phyloP scores from a whole-genome alignment of 176 grass and related monocot genomes.

The Pharus latifolius region DNA sequence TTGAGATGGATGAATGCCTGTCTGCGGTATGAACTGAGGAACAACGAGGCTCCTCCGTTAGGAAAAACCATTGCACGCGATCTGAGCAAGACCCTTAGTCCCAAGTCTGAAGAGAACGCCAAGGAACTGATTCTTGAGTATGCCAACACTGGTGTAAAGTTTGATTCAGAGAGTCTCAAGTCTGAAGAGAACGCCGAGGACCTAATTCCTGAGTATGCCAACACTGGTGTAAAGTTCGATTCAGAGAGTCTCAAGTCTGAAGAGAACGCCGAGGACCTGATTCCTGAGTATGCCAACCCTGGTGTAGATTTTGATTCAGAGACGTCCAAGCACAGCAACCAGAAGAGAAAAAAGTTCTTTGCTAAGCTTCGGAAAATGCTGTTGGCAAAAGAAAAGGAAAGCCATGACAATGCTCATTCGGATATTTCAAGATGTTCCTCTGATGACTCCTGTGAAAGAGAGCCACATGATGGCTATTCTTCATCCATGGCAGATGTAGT shows the following conservation, averaged over 20 bases:
- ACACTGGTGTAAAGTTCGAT: too few relatives aligned
- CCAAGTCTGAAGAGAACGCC: conserved; percentile 38
- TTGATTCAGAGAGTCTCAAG: too few relatives aligned
- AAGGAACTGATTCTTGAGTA: conserved; percentile 48
- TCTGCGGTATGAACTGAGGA: too few relatives aligned
- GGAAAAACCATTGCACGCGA: too few relatives aligned
- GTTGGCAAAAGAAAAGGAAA: conserved; percentile 14
- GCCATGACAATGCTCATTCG: not conserved
- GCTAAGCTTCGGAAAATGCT: conserved; percentile 31
- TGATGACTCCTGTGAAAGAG: conserved; percentile 1
- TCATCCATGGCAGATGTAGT: conserved; percentile 6
- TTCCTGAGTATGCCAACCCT: too few relatives aligned
- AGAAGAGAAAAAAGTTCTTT: conserved; percentile 26
- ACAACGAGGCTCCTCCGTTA: too few relatives aligned
- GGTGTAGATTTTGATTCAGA: conserved; percentile 23
- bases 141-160: conserved; percentile 13
- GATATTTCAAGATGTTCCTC: not conserved
- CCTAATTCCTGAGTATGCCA: too few relatives aligned
- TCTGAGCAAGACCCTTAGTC: too few relatives aligned
- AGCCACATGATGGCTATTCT: not conserved
- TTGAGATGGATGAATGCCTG: conserved; percentile 53
- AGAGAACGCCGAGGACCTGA: too few relatives aligned
- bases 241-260: too few relatives aligned
- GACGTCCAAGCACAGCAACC: not conserved
- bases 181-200: not conserved